A percentile compares a stretch with the other conserved stretches of the same genome.
Conservation (phyloP, 192 early-diverging fungal species). For the Piromyces finnis region DNA sequence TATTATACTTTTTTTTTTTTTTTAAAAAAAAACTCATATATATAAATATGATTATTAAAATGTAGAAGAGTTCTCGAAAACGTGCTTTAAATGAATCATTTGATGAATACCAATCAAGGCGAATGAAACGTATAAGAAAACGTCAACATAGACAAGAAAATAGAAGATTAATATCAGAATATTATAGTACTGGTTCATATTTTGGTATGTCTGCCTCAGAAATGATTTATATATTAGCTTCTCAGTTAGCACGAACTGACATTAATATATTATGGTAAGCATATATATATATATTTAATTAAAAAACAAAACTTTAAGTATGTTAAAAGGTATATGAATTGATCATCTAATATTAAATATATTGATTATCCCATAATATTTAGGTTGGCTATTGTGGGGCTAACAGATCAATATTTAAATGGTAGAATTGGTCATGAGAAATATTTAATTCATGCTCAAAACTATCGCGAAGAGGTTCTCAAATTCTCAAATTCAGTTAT, state of each 20-base stretch:
- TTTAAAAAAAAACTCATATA: too few relatives aligned
- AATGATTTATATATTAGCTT: conserved; percentile 50
- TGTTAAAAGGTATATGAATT: too few relatives aligned
- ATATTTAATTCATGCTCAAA: conserved; percentile 42
- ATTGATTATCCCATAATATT: too few relatives aligned
- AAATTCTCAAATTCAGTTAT: conserved; percentile 18
- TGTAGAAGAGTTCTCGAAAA: background rate
- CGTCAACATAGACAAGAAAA: background rate
- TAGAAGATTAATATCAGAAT: conserved; percentile 40
- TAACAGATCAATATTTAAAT: conserved; percentile 59
- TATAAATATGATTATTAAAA: conserved; percentile 4
- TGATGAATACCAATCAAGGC: background rate
- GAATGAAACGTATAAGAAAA: background rate
- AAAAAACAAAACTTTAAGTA: background rate
- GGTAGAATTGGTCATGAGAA: conserved; percentile 47
- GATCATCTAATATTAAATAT: too few relatives aligned
- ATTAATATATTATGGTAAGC: conserved; percentile 10
- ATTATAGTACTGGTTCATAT: conserved; percentile 66
- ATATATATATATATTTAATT: background rate
- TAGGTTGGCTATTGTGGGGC: conserved; percentile 61
- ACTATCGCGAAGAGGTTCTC: conserved; percentile 51
- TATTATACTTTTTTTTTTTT: too few relatives aligned
- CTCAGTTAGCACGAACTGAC: conserved; percentile 44
- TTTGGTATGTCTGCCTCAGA: conserved; percentile 56
- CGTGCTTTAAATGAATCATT: background rate